These are phyloP conservation scores for Agastache rugosa DNA, from an alignment of 257 asterid genomes.

Conservation along the genomic window DNA sequence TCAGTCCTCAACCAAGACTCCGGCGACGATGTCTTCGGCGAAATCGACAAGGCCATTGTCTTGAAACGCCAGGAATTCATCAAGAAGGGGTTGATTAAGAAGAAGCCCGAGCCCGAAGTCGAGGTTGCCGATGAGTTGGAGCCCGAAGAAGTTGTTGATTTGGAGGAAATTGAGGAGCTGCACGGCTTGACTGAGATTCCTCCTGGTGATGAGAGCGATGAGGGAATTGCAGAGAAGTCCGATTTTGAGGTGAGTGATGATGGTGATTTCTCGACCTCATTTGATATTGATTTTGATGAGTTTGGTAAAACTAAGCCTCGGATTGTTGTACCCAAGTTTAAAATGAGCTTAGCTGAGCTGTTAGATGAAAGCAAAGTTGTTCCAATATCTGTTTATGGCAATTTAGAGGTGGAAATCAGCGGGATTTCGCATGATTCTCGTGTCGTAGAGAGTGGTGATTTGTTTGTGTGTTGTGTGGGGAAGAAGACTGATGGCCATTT, in stretches of 20 bases:
- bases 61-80: slow-evolving; percentile 84
- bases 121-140: slow-evolving; percentile 72
- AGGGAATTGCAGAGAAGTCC: slow-evolving; percentile 46
- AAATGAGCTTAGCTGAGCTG: slow-evolving; percentile 84
- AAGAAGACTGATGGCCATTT: slow-evolving; percentile 73
- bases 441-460: slow-evolving; percentile 85
- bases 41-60: slow-evolving; percentile 90
- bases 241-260: slow-evolving; percentile 71
- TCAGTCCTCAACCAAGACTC: slow-evolving; percentile 39
- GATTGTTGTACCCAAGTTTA: slow-evolving; percentile 81
- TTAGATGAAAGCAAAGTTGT: slow-evolving; percentile 91
- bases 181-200: slow-evolving; percentile 58
- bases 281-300: slow-evolving; percentile 85
- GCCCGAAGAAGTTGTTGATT: slow-evolving; percentile 88
- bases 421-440: slow-evolving; percentile 93
- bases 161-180: slow-evolving; percentile 88
- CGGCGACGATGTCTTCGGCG: slow-evolving; percentile 93
- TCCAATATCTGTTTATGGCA: slow-evolving; percentile 79
- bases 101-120: slow-evolving; percentile 36
- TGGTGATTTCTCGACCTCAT: slow-evolving; percentile 50
- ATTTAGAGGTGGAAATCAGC: slow-evolving; percentile 74
- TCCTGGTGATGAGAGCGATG: slow-evolving; percentile 55
- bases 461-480: slow-evolving; percentile 84
- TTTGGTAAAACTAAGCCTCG: slow-evolving; percentile 68
- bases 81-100: slow-evolving; percentile 71